Conservation (phyloP, 768 basidiomycete genomes). For the Gloeopeniophorella convolvens region DNA sequence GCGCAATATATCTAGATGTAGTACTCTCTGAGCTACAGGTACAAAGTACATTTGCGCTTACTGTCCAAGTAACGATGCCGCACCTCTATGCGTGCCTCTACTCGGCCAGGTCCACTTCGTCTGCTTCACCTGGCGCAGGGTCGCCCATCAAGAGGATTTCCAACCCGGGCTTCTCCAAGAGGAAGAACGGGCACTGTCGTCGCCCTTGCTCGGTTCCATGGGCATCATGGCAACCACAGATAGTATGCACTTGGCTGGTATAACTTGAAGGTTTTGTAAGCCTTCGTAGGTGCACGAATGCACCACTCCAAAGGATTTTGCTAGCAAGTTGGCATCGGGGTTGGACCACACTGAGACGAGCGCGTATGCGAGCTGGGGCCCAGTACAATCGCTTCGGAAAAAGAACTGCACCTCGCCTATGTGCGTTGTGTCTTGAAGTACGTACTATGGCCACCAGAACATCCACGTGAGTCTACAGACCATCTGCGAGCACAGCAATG, state of each 20-base stretch:
- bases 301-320: conserved; percentile 7
- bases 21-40: too few relatives aligned
- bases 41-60: too few relatives aligned
- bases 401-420: conserved; percentile 15
- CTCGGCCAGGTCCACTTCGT: too few relatives aligned
- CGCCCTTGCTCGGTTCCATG: too few relatives aligned
- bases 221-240: conserved; percentile 17
- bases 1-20: too few relatives aligned
- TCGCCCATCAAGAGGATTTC: too few relatives aligned
- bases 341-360: conserved; percentile 9
- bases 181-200: too few relatives aligned
- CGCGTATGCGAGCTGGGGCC: conserved; percentile 11
- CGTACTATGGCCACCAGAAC: not conserved
- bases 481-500: not conserved
- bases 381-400: not conserved
- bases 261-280: conserved; percentile 4
- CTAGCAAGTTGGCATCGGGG: conserved; percentile 10
- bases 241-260: not conserved
- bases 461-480: too few relatives aligned
- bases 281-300: conserved; percentile 10
- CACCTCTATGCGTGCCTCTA: too few relatives aligned
- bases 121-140: too few relatives aligned
- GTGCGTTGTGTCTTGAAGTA: not conserved
- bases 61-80: too few relatives aligned
- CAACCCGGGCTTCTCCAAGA: too few relatives aligned